phyloP scores from a whole-genome alignment of 371 early-diverging fungal species.

The Circinella umbellata region DNA sequence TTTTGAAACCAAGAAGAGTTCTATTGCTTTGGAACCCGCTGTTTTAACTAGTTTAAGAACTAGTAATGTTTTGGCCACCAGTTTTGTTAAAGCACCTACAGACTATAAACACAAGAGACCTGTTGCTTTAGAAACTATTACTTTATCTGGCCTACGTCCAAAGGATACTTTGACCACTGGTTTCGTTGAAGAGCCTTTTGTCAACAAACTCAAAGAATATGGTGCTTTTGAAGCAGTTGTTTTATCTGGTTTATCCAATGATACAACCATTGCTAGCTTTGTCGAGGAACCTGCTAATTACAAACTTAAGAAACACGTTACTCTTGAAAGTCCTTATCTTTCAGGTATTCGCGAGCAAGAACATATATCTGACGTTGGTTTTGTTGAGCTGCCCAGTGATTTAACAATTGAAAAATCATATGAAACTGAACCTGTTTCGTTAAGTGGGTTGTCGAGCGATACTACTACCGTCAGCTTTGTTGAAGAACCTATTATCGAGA shows the following conservation, averaged over 20 bases:
- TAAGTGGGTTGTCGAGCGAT: not conserved
- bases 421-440: not conserved
- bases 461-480: not conserved
- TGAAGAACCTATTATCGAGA: constrained; percentile 9
- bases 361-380: not conserved
- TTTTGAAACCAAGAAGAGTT: not conserved
- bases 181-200: not conserved
- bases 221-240: not conserved
- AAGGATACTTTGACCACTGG: not conserved
- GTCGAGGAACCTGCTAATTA: not conserved
- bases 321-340: not conserved
- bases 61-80: not conserved
- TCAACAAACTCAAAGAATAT: not conserved
- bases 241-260: constrained; percentile 1
- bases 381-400: constrained; percentile 3
- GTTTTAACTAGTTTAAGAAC: not conserved
- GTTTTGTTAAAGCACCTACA: constrained; percentile 1
- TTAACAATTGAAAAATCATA: not conserved
- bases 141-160: not conserved
- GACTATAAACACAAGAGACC: not conserved
- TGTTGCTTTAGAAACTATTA: not conserved
- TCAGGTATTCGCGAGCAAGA: not conserved
- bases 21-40: not conserved
- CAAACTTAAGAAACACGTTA: not conserved
- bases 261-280: not conserved